phyloP scores from a whole-genome alignment of 768 basidiomycete genomes.

The Ephemerocybe angulata region DNA sequence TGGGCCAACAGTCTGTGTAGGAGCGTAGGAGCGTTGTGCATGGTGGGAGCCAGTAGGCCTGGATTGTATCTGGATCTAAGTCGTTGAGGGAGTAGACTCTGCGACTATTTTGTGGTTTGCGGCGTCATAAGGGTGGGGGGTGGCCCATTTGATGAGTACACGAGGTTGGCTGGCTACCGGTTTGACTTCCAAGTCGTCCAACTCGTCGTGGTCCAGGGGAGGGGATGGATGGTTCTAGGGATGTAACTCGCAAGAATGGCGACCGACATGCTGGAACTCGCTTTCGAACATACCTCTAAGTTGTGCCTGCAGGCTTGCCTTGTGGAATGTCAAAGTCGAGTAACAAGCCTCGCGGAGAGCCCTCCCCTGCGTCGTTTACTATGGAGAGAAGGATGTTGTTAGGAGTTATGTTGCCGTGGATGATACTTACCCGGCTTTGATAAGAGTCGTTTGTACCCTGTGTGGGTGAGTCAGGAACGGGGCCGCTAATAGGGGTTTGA shows the following conservation, averaged over 20 bases:
- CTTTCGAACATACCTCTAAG: background rate
- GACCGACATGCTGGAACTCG: background rate
- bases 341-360: conserved; percentile 8
- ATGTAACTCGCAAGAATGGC: background rate
- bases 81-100: background rate
- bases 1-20: background rate
- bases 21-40: background rate
- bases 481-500: background rate
- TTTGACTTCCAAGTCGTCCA: conserved; percentile 7
- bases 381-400: conserved; percentile 14
- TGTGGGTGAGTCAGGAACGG: background rate
- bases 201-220: conserved; percentile 5
- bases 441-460: background rate
- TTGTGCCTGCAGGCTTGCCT: too few relatives aligned
- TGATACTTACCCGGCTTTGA: background rate
- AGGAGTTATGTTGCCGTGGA: conserved; percentile 15
- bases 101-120: background rate
- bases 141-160: background rate
- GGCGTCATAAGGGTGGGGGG: background rate
- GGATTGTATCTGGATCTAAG: background rate
- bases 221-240: background rate
- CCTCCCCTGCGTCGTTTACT: background rate
- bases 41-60: background rate
- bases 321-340: conserved; percentile 13
- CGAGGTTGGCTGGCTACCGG: background rate